A percentile compares a stretch with the other conserved stretches of the same genome.
phyloP scores from a whole-genome alignment of 768 basidiomycete species.

The Mycena filopes region DNA sequence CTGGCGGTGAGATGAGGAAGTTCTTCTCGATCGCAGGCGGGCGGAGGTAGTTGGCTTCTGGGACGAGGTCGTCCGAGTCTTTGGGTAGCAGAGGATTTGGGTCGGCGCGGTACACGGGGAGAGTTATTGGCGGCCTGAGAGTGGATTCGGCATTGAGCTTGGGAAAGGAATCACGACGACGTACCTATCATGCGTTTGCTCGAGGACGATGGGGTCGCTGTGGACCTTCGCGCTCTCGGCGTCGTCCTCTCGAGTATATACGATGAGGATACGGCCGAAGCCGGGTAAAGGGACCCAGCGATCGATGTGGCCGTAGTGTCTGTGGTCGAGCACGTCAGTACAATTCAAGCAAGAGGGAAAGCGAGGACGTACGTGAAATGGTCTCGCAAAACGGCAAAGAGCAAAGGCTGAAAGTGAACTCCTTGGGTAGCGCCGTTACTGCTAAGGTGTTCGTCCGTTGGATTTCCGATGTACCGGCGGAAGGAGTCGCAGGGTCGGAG shows the following conservation, averaged over 20 bases:
- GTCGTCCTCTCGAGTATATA: constrained; percentile 72
- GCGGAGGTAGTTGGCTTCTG: constrained; percentile 65
- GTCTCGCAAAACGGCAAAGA: constrained; percentile 70
- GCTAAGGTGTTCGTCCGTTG: constrained; percentile 84
- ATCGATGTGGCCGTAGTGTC: constrained; percentile 86
- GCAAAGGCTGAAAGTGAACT: constrained; percentile 80
- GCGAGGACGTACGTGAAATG: constrained; percentile 84
- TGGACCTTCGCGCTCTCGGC: constrained; percentile 75
- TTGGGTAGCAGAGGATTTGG: constrained; percentile 67
- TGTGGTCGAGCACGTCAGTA: too few species aligned
- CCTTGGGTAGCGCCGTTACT: constrained; percentile 78
- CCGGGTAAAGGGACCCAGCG: constrained; percentile 89
- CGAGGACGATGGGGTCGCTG: constrained; percentile 73
- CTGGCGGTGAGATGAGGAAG: constrained; percentile 97
- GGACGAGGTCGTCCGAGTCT: constrained; percentile 39
- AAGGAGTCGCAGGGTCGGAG: constrained; percentile 24
- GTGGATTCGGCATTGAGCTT: not conserved
- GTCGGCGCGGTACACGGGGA: constrained; percentile 81
- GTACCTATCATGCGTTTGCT: constrained; percentile 61
- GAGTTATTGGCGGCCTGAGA: constrained; percentile 56
- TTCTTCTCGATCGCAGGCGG: constrained; percentile 90
- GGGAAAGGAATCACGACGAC: constrained; percentile 38
- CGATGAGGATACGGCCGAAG: constrained; percentile 85
- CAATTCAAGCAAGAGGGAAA: too few species aligned
- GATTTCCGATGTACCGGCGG: constrained; percentile 14